Base-by-base conservation (phyloP, 192 early-diverging fungal species). In the Glomus cerebriforme region DNA sequence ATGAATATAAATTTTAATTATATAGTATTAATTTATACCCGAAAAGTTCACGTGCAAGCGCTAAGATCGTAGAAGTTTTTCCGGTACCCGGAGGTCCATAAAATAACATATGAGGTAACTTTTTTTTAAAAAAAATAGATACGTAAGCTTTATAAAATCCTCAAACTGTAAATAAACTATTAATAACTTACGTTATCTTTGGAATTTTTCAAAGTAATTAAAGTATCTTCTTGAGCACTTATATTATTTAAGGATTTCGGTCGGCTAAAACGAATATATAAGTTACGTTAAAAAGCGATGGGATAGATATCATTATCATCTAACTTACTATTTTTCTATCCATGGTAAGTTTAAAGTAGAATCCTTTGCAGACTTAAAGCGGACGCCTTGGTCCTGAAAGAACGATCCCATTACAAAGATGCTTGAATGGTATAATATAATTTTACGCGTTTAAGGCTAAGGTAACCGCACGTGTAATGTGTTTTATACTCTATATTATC, bases 61-160 rank as follows among this genome's bases (percentile, higher is more conserved):
- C 97, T 27, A 99, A 83, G 63, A 98, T 96, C 0, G 97, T 96
- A 1, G 94, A 96, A 4, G 97, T 99, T 83, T 99, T 99, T 81
- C 97, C 97, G 0, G 96, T 99, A 35, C 97, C 97, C 47, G 97
- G 95, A 54, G 96, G 96, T n/a, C 97, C 97, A 85, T 97, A 98
- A 82, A 99, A 98, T 35, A 99, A 84, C 31, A 98, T 86, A 81
- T 99, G 97, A 17, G 97, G 97, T 35, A 99, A 87, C 94, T 96
- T 73, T n/a, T 54, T n/a, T n/a, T n/a, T n/a, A n/a, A n/a, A n/a
- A n/a, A 24, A 31, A 1, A 86, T 32, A 43, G 7, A 59, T 15
- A n/a, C 7, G 26, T 13, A 32, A 59, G 26, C 45, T 19, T 26
- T 32, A 26, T 24, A 39, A 17, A 37, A 32, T 37, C 39, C 43